These are phyloP conservation scores for Saraca asoca DNA, from an alignment of 331 rosid genomes.

Conservation along the genomic window DNA sequence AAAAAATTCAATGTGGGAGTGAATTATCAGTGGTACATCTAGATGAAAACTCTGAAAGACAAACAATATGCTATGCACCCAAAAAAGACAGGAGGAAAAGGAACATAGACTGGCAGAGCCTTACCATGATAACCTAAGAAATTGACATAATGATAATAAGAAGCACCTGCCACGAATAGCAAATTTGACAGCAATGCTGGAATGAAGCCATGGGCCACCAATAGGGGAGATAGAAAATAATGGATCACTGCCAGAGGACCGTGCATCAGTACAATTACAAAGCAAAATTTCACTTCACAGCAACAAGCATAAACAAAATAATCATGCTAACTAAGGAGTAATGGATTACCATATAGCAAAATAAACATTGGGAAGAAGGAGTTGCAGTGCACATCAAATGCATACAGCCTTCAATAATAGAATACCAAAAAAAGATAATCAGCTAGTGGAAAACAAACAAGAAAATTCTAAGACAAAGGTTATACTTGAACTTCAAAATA, in stretches of 20 bases:
- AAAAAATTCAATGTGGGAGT: not conserved
- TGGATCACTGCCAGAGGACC: conserved; percentile 82
- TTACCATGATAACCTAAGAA: conserved; percentile 99
- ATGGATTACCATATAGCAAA: conserved; percentile 75
- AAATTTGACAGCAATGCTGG: conserved; percentile 91
- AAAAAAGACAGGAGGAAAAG: not conserved
- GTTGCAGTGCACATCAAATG: conserved; percentile 99
- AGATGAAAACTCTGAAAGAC: too few relatives aligned
- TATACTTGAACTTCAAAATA: conserved; percentile 1
- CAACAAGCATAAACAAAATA: conserved; percentile 4
- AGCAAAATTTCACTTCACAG: conserved; percentile 5
- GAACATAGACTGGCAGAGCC: not conserved
- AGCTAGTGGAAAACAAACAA: conserved; percentile 8
- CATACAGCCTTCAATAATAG: conserved; percentile 75
- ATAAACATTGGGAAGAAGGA: conserved; percentile 99
- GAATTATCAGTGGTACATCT: not conserved
- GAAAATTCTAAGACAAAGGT: conserved; percentile 22
- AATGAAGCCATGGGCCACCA: conserved; percentile 97
- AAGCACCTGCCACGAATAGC: conserved; percentile 89
- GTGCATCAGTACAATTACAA: conserved; percentile 39
- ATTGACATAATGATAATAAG: conserved; percentile 95
- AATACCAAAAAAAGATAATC: conserved; percentile 24
- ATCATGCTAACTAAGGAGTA: conserved; percentile 12
- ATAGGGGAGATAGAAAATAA: conserved; percentile 87
- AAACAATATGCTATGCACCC: too few relatives aligned